Evolutionary conservation across 345 rosid species (phyloP).

Genomic region (Arabidopsis thaliana): DNA sequence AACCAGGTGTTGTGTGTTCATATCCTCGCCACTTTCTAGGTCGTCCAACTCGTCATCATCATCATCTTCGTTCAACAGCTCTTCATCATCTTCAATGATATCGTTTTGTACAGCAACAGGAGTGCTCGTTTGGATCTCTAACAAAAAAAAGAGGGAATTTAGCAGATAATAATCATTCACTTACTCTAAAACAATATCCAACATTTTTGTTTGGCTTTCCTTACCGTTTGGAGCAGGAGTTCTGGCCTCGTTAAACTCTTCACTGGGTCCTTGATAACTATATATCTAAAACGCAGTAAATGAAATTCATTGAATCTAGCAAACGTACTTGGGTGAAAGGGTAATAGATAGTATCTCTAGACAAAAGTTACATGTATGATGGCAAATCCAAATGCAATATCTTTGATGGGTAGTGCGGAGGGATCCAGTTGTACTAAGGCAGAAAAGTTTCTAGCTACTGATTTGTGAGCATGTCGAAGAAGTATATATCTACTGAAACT

Average conservation of each 20-base stretch:
- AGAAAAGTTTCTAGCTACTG: background rate
- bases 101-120: conserved; percentile 63
- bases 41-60: conserved; percentile 92
- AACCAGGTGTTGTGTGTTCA: conserved; percentile 93
- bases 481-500: conserved; percentile 18
- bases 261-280: conserved; percentile 88
- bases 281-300: conserved; percentile 64
- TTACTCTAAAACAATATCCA: conserved; percentile 17
- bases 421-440: background rate
- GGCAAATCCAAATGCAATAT: conserved; percentile 8
- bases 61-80: conserved; percentile 90
- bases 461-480: conserved; percentile 1
- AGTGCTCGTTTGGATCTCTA: conserved; percentile 81
- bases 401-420: background rate
- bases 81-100: conserved; percentile 80
- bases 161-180: conserved; percentile 4
- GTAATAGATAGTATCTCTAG: background rate
- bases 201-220: conserved; percentile 12
- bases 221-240: conserved; percentile 95
- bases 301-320: conserved; percentile 6
- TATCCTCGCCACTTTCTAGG: conserved; percentile 84
- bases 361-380: background rate
- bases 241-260: conserved; percentile 81
- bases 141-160: conserved; percentile 20
- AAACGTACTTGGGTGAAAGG: background rate